Evolutionary conservation across 495 filamentous ascomycete species (phyloP).

Genomic region (Lophiostoma macrostomum): DNA sequence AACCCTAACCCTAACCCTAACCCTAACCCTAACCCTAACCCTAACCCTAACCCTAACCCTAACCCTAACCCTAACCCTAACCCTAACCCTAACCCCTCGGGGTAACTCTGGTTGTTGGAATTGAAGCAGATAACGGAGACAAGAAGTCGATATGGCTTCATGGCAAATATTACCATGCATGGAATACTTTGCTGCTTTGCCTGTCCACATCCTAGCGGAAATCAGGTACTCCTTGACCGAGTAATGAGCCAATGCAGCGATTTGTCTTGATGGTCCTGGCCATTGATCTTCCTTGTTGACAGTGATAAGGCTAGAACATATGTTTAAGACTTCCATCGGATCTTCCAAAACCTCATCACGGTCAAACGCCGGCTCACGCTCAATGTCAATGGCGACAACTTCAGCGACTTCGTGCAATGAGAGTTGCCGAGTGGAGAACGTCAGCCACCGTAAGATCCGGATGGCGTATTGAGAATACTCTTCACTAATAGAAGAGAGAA

Average conservation of each 20-base stretch:
- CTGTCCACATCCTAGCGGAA: slow-evolving; percentile 4
- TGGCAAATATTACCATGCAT: slow-evolving; percentile 5
- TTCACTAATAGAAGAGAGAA: slow-evolving; percentile 17
- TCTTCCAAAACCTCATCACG: slow-evolving; percentile 29
- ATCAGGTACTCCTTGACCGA: slow-evolving; percentile 9
- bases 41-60: too few species aligned
- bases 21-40: too few species aligned
- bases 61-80: too few species aligned
- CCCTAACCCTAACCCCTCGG: too few species aligned
- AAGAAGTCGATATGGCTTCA: background rate
- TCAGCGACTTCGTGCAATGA: background rate
- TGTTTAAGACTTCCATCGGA: slow-evolving; percentile 1
- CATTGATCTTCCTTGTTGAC: background rate
- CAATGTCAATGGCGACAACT: background rate
- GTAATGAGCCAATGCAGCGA: slow-evolving; percentile 2
- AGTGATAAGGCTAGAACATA: slow-evolving; percentile 16
- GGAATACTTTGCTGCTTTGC: slow-evolving; percentile 5
- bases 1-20: too few species aligned
- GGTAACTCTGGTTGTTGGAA: slow-evolving; percentile 2
- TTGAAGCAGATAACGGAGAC: slow-evolving; percentile 6
- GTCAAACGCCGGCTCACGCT: slow-evolving; percentile 9
- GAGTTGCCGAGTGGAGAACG: slow-evolving; percentile 14
- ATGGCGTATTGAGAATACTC: slow-evolving; percentile 14
- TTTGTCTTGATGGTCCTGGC: background rate
- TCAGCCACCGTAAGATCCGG: slow-evolving; percentile 24